These are phyloP conservation scores for Peronospora destructor DNA, from an alignment of 352 stramenopile genomes.

Conservation along the genomic window DNA sequence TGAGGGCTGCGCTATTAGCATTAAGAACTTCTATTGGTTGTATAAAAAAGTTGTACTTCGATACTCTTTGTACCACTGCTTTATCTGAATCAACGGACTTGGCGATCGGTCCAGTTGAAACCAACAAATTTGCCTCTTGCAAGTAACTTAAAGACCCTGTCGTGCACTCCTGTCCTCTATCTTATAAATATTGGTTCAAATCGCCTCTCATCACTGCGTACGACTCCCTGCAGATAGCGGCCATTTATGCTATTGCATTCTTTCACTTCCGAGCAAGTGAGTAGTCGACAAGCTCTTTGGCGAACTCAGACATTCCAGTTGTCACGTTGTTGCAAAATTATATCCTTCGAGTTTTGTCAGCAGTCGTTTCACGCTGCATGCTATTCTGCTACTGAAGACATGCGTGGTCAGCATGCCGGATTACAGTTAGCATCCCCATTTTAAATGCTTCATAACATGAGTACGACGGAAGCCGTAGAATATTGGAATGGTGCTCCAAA, in stretches of 20 bases:
- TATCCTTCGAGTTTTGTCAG: conserved; percentile 40
- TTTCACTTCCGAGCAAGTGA: conserved; percentile 65
- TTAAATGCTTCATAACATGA: conserved; percentile 48
- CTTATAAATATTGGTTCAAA: no score
- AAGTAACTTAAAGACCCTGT: no score
- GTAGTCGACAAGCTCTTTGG: conserved; percentile 58
- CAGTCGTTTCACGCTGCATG: no score
- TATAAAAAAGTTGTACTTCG: no score
- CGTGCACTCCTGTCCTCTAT: no score
- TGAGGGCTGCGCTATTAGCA: no score
- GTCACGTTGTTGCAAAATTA: conserved; percentile 67
- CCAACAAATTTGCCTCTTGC: no score
- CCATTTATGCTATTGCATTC: conserved; percentile 58
- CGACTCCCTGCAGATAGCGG: conserved; percentile 63
- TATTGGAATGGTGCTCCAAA: conserved; percentile 31
- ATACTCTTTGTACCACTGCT: no score
- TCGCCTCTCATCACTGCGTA: conserved; percentile 48
- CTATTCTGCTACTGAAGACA: conserved; percentile 15
- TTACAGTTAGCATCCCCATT: conserved; percentile 30
- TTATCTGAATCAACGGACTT: no score
- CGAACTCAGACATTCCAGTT: conserved; percentile 60
- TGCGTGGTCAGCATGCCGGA: conserved; percentile 35
- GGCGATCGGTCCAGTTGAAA: no score
- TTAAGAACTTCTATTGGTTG: no score
- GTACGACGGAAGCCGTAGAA: conserved; percentile 49